Base-by-base conservation (phyloP, 2,329 filamentous ascomycete genomes). In the Apiospora koreana region DNA sequence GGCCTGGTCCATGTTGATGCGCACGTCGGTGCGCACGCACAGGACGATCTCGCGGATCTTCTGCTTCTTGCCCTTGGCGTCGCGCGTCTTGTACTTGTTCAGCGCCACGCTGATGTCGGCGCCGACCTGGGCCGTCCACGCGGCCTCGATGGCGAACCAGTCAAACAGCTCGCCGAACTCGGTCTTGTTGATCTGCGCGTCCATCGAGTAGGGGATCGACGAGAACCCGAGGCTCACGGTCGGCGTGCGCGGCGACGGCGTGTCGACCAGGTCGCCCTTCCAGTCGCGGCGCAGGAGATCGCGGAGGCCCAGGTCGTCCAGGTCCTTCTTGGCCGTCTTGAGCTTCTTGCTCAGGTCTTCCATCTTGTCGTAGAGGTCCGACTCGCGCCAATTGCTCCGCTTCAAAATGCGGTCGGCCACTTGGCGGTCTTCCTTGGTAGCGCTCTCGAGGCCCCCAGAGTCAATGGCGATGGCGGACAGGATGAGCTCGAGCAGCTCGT, bases 101-200 rank as follows among this genome's bases (percentile, higher is more conserved):
- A 85, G 74, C 6, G 79, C 79, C 45, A 85, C 78, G 72, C 78
- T 80, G 73, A 85, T 82, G 72, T 85, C 83, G 16, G 81, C 80
- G 42, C 82, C 81, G 12, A 81, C 77, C 70, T 83, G 79, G 6
- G 83, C 83, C 0, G 83, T 85, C 83, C 83, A 85, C 1, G 83
- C 83, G 14, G 83, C 83, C 67, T 85, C 82, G 38, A 85, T 77
- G 3, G 83, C 83, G 70, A 85, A 85, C 83, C 83, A 85, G 73
- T 85, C 80, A 65, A 85, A 85, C 6, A 85, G 79, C 72, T 83
- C 83, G 64, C 79, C 77, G 70, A 84, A 85, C 38, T 84, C 83
- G 0, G 83, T 85, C 73, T 82, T 83, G 12, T 77, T 72, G 69
- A 85, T 84, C 71, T 84, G 83, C 65, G 83, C 79, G 42, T 84